Percentiles rank a stretch among this genome's conserved stretches.
phyloP scores from a whole-genome alignment of 2,329 filamentous ascomycete species.

The Aspergillus viridinutans region DNA sequence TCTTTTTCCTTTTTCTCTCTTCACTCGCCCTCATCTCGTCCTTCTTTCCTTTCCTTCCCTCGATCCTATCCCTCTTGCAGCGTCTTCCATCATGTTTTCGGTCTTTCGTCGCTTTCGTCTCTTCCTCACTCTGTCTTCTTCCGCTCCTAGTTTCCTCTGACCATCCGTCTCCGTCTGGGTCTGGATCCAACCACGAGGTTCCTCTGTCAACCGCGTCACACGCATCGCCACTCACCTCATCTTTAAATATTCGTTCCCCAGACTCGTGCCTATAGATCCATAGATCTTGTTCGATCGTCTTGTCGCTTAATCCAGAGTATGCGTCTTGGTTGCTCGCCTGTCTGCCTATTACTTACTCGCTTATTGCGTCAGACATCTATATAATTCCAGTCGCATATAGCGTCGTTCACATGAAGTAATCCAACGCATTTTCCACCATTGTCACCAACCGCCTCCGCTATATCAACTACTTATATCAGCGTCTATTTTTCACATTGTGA shows the following conservation, averaged over 20 bases:
- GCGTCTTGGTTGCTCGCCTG: not conserved
- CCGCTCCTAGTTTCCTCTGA: not conserved
- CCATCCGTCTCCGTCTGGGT: not conserved
- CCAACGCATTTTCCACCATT: not conserved
- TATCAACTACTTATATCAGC: not conserved
- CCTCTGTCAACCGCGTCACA: not conserved
- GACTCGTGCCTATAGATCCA: not conserved
- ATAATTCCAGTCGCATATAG: not conserved
- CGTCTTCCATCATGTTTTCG: not conserved
- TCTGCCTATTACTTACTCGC: not conserved
- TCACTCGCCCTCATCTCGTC: not conserved
- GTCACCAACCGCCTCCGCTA: not conserved
- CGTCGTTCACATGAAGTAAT: not conserved
- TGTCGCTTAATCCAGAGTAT: not conserved
- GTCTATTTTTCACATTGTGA: not conserved
- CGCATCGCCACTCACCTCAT: not conserved
- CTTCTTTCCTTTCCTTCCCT: slow-evolving; percentile 4
- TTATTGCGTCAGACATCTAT: not conserved
- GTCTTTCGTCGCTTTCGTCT: not conserved
- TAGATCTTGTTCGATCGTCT: not conserved
- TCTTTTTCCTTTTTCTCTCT: slow-evolving; percentile 5
- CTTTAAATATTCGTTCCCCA: not conserved
- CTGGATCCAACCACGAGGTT: not conserved
- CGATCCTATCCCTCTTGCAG: slow-evolving; percentile 2
- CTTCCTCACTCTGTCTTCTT: not conserved